These are phyloP conservation scores for Tylopilus sp. DNA, from an alignment of 1,284 basidiomycete genomes.

Conservation along the genomic window DNA sequence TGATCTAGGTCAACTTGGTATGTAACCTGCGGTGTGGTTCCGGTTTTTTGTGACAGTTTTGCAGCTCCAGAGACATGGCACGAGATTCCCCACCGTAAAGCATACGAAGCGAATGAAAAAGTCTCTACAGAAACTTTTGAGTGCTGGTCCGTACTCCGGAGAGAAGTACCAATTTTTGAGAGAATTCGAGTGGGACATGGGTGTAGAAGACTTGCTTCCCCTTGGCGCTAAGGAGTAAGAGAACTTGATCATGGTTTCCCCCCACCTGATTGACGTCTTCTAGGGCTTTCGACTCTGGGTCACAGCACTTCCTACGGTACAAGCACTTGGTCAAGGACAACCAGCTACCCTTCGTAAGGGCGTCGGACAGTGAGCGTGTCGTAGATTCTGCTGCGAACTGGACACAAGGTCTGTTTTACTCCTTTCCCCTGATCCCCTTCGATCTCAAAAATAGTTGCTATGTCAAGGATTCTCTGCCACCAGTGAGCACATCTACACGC, in stretches of 20 bases:
- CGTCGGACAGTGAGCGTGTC: slow-evolving; percentile 62
- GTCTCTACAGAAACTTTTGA: slow-evolving; percentile 54
- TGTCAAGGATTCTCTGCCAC: slow-evolving; percentile 54
- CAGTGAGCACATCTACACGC: slow-evolving; percentile 41
- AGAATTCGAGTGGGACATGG: slow-evolving; percentile 63
- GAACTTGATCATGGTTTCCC: not conserved
- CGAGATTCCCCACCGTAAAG: slow-evolving; percentile 69
- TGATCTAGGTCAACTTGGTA: slow-evolving; percentile 60
- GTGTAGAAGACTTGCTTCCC: slow-evolving; percentile 58
- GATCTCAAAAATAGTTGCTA: slow-evolving; percentile 2
- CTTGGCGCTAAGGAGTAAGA: slow-evolving; percentile 72
- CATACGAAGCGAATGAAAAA: slow-evolving; percentile 47
- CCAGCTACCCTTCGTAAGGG: slow-evolving; percentile 64
- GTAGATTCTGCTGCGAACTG: slow-evolving; percentile 69
- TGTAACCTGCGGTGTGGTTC: slow-evolving; percentile 17
- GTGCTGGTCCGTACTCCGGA: slow-evolving; percentile 45
- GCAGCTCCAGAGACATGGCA: slow-evolving; percentile 84
- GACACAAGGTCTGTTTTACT: slow-evolving; percentile 51
- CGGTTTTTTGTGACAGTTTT: slow-evolving; percentile 5
- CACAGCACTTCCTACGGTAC: slow-evolving; percentile 53
- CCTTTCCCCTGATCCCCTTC: not conserved
- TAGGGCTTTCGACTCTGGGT: slow-evolving; percentile 54
- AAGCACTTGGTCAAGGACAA: slow-evolving; percentile 42
- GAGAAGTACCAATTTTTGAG: slow-evolving; percentile 59
- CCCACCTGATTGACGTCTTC: not conserved